phyloP scores from a whole-genome alignment of 305 asterid species.

The Fraxinus velutina region DNA sequence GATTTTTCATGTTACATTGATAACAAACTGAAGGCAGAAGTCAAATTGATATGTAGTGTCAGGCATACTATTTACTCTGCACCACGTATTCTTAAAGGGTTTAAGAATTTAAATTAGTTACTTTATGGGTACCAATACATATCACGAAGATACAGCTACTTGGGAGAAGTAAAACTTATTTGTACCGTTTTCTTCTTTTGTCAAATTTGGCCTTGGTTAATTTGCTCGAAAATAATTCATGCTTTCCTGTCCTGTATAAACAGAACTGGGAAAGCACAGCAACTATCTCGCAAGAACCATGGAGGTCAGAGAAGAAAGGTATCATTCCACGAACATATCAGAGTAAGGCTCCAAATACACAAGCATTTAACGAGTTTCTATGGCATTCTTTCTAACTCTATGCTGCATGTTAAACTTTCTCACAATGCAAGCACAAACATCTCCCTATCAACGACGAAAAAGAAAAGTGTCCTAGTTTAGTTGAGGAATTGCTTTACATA shows the following conservation, averaged over 20 bases:
- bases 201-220: background rate
- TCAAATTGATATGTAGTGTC: background rate
- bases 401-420: background rate
- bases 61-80: background rate
- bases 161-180: background rate
- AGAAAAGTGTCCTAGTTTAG: background rate
- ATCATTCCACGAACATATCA: conserved; percentile 39
- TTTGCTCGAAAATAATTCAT: background rate
- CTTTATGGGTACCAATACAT: background rate
- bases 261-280: conserved; percentile 35
- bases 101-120: background rate
- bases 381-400: background rate
- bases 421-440: background rate
- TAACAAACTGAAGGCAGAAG: background rate
- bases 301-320: conserved; percentile 43
- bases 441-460: background rate
- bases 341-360: conserved; percentile 20
- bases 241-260: conserved; percentile 11
- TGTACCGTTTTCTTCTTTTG: background rate
- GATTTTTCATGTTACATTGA: background rate
- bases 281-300: conserved; percentile 25
- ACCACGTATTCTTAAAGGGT: background rate
- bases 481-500: background rate
- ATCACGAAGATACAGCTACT: background rate
- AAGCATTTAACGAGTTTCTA: background rate